A percentile compares a stretch with the other conserved stretches of the same genome.
These are phyloP conservation scores for Hygrophila difformis DNA, from an alignment of 257 asterid species.

Conservation along the genomic window DNA sequence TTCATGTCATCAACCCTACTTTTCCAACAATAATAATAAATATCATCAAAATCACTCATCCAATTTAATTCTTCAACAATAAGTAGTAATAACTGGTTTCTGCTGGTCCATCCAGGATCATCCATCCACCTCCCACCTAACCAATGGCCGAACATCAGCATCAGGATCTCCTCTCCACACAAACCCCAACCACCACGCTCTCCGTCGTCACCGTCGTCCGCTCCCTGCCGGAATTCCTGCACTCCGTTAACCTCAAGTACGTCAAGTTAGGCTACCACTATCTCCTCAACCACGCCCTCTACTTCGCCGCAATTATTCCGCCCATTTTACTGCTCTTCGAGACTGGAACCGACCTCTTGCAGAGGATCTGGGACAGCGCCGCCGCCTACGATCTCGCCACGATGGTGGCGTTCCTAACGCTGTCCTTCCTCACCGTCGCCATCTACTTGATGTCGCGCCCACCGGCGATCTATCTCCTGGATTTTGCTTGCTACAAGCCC, in stretches of 20 bases:
- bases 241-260: constrained; percentile 85
- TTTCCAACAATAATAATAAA: too few relatives aligned
- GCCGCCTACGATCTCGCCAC: constrained; percentile 58
- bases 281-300: constrained; percentile 63
- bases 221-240: constrained; percentile 81
- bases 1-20: too few relatives aligned
- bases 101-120: too few relatives aligned
- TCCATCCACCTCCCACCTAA: too few relatives aligned
- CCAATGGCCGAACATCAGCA: too few relatives aligned
- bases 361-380: constrained; percentile 65
- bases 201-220: constrained; percentile 76
- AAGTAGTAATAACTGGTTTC: too few relatives aligned
- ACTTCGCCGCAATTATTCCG: constrained; percentile 61
- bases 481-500: constrained; percentile 86
- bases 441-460: constrained; percentile 72
- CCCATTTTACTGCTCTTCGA: constrained; percentile 56
- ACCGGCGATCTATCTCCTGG: constrained; percentile 57
- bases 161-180: constrained; percentile 68
- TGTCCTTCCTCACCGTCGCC: constrained; percentile 51
- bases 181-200: constrained; percentile 69
- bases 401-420: constrained; percentile 40
- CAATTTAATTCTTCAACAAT: too few relatives aligned
- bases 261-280: constrained; percentile 89
- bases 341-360: constrained; percentile 70
- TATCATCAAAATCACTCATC: too few relatives aligned